phyloP scores from a whole-genome alignment of 495 filamentous ascomycete species.

The Paragyromitra xinjiangensis region DNA sequence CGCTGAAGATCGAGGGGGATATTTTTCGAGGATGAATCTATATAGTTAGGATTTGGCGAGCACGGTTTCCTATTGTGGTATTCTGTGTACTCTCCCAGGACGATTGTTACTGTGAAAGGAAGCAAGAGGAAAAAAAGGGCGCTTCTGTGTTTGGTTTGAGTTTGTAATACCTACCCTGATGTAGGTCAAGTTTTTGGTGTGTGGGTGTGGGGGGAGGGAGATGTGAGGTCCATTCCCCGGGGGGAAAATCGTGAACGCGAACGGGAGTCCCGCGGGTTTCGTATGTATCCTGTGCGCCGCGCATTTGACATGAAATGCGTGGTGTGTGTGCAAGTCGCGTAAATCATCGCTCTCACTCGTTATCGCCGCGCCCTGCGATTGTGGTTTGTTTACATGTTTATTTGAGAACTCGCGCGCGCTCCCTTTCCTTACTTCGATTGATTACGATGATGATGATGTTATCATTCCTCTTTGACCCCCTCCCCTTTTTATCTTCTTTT shows the following conservation, averaged over 20 bases:
- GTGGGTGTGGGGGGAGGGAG: not conserved
- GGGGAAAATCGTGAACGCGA: slow-evolving; percentile 15
- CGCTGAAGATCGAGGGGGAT: slow-evolving; percentile 31
- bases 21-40: slow-evolving; percentile 17
- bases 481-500: not conserved
- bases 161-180: not conserved
- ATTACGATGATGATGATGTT: slow-evolving; percentile 45
- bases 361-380: slow-evolving; percentile 28
- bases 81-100: slow-evolving; percentile 4
- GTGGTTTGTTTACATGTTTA: slow-evolving; percentile 44
- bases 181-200: slow-evolving; percentile 28
- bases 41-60: slow-evolving; percentile 13
- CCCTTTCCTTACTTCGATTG: slow-evolving; percentile 41
- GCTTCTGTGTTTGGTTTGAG: slow-evolving; percentile 29
- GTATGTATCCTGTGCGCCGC: slow-evolving; percentile 45
- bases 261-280: slow-evolving; percentile 41
- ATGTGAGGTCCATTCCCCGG: slow-evolving; percentile 19
- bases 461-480: slow-evolving; percentile 18
- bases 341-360: slow-evolving; percentile 39
- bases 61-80: slow-evolving; percentile 26
- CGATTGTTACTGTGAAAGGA: slow-evolving; percentile 9
- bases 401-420: slow-evolving; percentile 35
- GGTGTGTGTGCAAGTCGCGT: slow-evolving; percentile 28
- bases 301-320: slow-evolving; percentile 36
- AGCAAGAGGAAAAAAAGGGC: slow-evolving; percentile 16